Base-by-base conservation (phyloP, 768 basidiomycete species). In the Panaeolus papilionaceus region DNA sequence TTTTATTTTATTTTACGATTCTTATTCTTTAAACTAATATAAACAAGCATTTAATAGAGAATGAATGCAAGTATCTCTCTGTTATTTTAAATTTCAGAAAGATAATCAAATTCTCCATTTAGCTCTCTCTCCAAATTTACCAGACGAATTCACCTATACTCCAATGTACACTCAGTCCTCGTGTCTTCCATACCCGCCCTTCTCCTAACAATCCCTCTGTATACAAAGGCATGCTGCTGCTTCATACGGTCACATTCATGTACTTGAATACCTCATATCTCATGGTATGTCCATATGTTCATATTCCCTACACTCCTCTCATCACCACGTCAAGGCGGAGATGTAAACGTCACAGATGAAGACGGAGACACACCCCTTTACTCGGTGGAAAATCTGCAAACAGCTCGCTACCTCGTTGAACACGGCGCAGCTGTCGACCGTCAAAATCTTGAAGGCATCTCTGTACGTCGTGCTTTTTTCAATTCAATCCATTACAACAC, bases 351-450 rank as follows among this genome's bases (percentile, higher is more conserved):
- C 68, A 85, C 88, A 0, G 96, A 98, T 75, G 83, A 83, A 64
- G 96, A 98, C 74, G 93, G 93, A 9, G 96, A 98, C 76, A 97
- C 95, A 10, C 96, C 96, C 10, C 81, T 98, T 18, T 97, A 93
- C 82, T 93, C 93, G 28, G 94, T 94, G 58, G 96, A 98, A 79
- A 86, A 88, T 75, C 73, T 93, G 47, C 86, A 90, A 67, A 92
- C 92, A 0, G 95, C 96, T 2, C 84, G 82, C 14, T 94, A 84
- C 78, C 88, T 98, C 69, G 81, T 97, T 71, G 84, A 92, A 65
- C 88, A 91, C 69, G 95, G 95, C 18, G 95, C 95, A 5, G 76
- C 79, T 62, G 76, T 90, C 33, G 81, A 86, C 73, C 79, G 83
- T 70, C 82, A 80, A 69, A 97, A 98, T 76, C 75, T 78, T 63